These are phyloP conservation scores for Sporothrix pseudoabietina DNA, from an alignment of 2,329 filamentous ascomycete genomes.

Conservation along the genomic window DNA sequence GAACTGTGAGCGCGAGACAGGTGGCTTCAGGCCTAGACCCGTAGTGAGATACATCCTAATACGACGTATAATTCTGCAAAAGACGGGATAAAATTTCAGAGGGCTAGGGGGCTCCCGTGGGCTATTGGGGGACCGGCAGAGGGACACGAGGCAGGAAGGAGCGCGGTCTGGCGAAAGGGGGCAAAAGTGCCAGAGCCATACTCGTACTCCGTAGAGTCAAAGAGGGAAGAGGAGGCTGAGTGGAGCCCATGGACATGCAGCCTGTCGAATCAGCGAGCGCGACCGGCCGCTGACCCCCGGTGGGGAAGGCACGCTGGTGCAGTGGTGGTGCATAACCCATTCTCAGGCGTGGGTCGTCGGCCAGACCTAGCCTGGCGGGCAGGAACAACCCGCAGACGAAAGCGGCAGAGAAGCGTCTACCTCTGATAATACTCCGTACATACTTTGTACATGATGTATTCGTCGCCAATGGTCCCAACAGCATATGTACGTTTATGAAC, in stretches of 20 bases:
- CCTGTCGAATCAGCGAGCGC: background rate
- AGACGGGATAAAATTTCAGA: background rate
- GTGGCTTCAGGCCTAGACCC: background rate
- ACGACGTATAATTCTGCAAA: too few relatives aligned
- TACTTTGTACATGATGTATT: background rate
- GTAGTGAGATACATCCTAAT: background rate
- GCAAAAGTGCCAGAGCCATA: background rate
- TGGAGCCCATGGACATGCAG: background rate
- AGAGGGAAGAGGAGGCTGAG: background rate
- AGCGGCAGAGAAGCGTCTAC: background rate
- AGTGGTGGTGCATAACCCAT: background rate
- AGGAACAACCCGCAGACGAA: background rate
- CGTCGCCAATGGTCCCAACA: background rate
- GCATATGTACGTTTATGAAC: background rate
- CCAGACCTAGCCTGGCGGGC: background rate
- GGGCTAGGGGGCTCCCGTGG: background rate
- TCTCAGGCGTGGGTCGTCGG: background rate
- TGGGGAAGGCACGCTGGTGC: conserved; percentile 4
- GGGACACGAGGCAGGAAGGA: conserved; percentile 6
- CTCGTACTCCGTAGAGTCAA: background rate
- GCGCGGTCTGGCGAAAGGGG: conserved; percentile 16
- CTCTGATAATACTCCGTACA: too few relatives aligned
- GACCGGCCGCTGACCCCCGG: conserved; percentile 16
- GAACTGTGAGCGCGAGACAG: background rate
- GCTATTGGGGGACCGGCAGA: conserved; percentile 3